Base-by-base conservation (phyloP, 2,329 filamentous ascomycete genomes). In the Didymella lethalis region DNA sequence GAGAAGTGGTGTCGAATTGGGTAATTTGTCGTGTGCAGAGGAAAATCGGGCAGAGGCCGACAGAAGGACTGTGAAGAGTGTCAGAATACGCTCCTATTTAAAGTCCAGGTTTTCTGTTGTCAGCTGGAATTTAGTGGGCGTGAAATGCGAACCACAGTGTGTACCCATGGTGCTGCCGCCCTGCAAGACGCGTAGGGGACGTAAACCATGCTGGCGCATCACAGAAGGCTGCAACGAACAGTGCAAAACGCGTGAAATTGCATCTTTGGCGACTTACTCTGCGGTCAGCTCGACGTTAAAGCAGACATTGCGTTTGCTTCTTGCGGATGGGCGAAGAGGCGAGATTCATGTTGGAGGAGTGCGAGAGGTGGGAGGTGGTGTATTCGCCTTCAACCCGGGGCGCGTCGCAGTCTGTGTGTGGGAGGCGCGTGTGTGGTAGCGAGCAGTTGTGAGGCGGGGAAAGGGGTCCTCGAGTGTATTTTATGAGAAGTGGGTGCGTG, bases 231-330 rank as follows among this genome's bases (percentile, higher is more conserved):
- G 23, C 41, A 26, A 36, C 10, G 25, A 40, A 41, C 1, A 8
- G 16, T 14, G 11, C 41, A 40, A 25, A 32, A 47, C 23, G 41
- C 31, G 50, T 25, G 4, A 20, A 29, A 48, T 26, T 18, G 14
- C 0, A 3, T 31, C 6, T 25, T 8, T 47, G 45, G 23, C 16
- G 12, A 66, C 67, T 63, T 63, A 71, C 68, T 66, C 65, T 61
- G 68, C 64, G 56, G 60, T 70, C 64, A 71, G 59, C 57, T 65
- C 44, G 52, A 57, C 57, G 56, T 68, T 64, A 70, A 62, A 71
- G 67, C 54, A 68, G 57, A 67, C 69, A 71, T 71, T 47, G 63
- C 67, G 61, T 59, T 50, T 59, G 64, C 66, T 66, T 69, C 63
- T 70, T 70, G 67, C 64, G 62, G 50, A 56, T 56, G 60, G 52